Conservation (phyloP, 192 early-diverging fungal genomes). For the Entomortierella beljakovae region DNA sequence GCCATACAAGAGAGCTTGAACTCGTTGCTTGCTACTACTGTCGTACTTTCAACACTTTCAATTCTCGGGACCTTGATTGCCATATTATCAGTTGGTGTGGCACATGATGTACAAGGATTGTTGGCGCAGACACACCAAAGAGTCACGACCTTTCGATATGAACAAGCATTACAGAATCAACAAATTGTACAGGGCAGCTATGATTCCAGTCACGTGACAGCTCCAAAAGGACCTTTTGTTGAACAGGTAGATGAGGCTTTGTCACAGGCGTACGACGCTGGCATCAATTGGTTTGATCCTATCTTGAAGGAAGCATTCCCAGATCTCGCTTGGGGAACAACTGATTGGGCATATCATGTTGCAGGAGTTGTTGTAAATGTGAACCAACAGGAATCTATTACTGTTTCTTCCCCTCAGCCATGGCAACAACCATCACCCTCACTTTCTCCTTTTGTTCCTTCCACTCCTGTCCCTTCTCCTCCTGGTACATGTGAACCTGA, state of each 20-base stretch:
- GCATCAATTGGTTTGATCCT: constrained; percentile 38
- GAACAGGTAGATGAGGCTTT: constrained; percentile 20
- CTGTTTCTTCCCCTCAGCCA: neutral
- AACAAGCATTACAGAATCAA: neutral
- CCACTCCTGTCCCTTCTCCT: neutral
- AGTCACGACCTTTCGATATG: constrained; percentile 12
- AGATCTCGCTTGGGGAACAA: constrained; percentile 28
- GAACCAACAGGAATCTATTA: neutral
- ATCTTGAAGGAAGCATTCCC: constrained; percentile 49
- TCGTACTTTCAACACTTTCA: constrained; percentile 29
- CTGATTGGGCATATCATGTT: constrained; percentile 38
- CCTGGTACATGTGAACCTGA: neutral
- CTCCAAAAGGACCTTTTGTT: neutral
- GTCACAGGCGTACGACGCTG: constrained; percentile 30
- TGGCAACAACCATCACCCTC: too few species aligned
- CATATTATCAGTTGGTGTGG: constrained; percentile 39
- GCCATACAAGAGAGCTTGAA: constrained; percentile 37
- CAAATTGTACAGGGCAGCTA: neutral
- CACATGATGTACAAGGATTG: constrained; percentile 40
- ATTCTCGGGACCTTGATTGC: constrained; percentile 9
- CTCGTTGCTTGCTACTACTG: constrained; percentile 28
- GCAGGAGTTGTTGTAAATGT: constrained; percentile 32
- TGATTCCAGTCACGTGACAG: neutral
- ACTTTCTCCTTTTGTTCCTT: too few species aligned
- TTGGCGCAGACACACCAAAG: constrained; percentile 39